Evolutionary conservation across 2,329 filamentous ascomycete genomes (phyloP).

Genomic region (Penicillium paneum): DNA sequence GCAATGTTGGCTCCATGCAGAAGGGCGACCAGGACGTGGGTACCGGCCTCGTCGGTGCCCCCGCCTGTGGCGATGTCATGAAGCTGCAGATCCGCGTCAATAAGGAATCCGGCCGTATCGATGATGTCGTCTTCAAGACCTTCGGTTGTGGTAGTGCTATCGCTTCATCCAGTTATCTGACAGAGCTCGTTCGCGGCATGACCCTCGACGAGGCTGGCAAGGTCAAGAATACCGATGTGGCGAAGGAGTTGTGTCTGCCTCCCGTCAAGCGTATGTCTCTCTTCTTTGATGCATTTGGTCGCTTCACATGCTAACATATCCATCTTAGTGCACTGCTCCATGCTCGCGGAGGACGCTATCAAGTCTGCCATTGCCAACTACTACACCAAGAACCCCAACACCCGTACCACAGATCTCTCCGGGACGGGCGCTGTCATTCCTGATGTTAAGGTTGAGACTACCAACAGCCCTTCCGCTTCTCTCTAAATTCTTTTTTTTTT

Average conservation of each 20-base stretch:
- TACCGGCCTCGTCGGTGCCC: conserved; percentile 86
- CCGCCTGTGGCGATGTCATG: conserved; percentile 89
- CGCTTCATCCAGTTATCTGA: conserved; percentile 90
- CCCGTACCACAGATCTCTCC: conserved; percentile 69
- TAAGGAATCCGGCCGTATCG: conserved; percentile 80
- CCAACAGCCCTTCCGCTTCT: conserved; percentile 29
- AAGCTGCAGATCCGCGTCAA: conserved; percentile 92
- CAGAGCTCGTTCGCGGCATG: conserved; percentile 93
- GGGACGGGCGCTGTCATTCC: conserved; percentile 70
- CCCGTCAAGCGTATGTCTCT: conserved; percentile 73
- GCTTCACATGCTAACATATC: conserved; percentile 7
- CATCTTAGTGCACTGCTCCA: conserved; percentile 74
- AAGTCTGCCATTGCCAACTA: conserved; percentile 89
- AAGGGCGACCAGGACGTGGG: conserved; percentile 81
- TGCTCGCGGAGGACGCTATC: conserved; percentile 90
- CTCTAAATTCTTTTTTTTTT: conserved; percentile 18
- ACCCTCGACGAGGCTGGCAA: conserved; percentile 87
- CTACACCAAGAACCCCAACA: conserved; percentile 83
- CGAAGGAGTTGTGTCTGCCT: conserved; percentile 89
- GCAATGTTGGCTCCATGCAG: conserved; percentile 74
- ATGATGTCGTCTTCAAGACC: conserved; percentile 96
- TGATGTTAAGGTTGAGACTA: conserved; percentile 47
- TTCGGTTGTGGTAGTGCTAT: conserved; percentile 95
- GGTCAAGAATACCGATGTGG: conserved; percentile 97
- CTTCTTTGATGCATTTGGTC: background rate